A percentile compares a stretch with the other conserved stretches of the same genome.
phyloP scores from a whole-genome alignment of 2,329 filamentous ascomycete species.

The Corniculantispora saksenae region DNA sequence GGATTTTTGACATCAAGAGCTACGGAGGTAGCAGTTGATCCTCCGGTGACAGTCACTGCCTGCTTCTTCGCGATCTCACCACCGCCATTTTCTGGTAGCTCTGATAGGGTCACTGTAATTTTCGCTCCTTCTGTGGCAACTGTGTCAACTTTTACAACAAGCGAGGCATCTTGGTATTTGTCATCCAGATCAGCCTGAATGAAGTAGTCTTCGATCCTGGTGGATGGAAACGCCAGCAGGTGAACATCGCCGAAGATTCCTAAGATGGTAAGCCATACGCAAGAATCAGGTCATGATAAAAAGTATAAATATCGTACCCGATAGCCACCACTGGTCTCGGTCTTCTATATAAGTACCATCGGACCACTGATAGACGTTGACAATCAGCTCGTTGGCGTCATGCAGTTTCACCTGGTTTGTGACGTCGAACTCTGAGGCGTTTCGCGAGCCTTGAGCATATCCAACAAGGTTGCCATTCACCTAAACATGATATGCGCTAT shows the following conservation, averaged over 20 bases:
- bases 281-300: background rate
- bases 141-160: conserved; percentile 51
- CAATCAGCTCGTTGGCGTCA: conserved; percentile 55
- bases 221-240: conserved; percentile 54
- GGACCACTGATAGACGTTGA: conserved; percentile 71
- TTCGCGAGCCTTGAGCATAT: conserved; percentile 69
- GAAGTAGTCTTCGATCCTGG: conserved; percentile 59
- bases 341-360: conserved; percentile 72
- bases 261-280: conserved; percentile 20
- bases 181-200: conserved; percentile 55
- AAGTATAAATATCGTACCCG: conserved; percentile 41
- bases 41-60: conserved; percentile 28
- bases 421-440: conserved; percentile 70
- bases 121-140: conserved; percentile 33
- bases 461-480: conserved; percentile 65
- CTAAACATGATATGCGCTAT: conserved; percentile 70
- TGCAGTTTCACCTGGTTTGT: conserved; percentile 45
- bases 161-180: conserved; percentile 49
- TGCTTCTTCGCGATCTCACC: conserved; percentile 30
- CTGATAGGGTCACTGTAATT: conserved; percentile 46
- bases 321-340: conserved; percentile 70
- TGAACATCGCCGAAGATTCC: conserved; percentile 68
- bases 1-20: conserved; percentile 52
- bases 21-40: conserved; percentile 40
- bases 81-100: conserved; percentile 39